phyloP scores from a whole-genome alignment of 2,329 filamentous ascomycete genomes.

The Calcarisporium arbuscula region DNA sequence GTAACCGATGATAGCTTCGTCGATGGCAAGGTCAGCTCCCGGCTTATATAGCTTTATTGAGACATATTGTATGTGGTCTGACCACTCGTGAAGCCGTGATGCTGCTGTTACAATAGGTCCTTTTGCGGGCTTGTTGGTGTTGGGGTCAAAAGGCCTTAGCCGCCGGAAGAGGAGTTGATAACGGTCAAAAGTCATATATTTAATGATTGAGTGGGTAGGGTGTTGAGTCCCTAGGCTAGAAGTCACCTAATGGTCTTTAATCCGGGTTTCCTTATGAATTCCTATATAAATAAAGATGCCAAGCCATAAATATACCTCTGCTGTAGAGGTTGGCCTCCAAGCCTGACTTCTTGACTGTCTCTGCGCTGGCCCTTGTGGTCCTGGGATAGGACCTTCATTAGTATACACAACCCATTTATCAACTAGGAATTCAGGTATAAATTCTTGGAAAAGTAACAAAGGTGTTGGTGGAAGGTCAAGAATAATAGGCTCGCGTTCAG shows the following conservation, averaged over 20 bases:
- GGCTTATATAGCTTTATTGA: neutral
- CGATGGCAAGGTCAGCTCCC: constrained; percentile 3
- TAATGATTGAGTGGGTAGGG: constrained; percentile 3
- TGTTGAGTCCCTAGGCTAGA: neutral
- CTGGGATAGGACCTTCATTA: too few relatives aligned
- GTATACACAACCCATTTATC: too few relatives aligned
- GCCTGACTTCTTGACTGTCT: too few relatives aligned
- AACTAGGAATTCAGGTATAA: too few relatives aligned
- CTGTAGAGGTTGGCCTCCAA: too few relatives aligned
- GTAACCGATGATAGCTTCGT: constrained; percentile 6
- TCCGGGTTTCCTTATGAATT: constrained; percentile 6
- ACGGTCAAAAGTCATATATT: constrained; percentile 9
- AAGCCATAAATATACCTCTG: too few relatives aligned
- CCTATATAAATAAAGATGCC: constrained; percentile 11
- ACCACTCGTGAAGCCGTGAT: constrained; percentile 2
- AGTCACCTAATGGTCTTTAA: constrained; percentile 9
- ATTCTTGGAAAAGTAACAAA: too few relatives aligned
- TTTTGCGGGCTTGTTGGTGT: neutral
- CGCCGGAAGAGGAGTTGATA: constrained; percentile 7
- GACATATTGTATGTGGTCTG: constrained; percentile 5
- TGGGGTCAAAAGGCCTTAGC: constrained; percentile 2
- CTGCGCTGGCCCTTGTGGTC: too few relatives aligned
- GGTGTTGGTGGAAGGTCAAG: too few relatives aligned
- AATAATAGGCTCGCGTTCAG: too few relatives aligned
- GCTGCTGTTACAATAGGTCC: neutral